These are phyloP conservation scores for Symmetrospora coprosmae DNA, from an alignment of 768 basidiomycete species.

Conservation along the genomic window DNA sequence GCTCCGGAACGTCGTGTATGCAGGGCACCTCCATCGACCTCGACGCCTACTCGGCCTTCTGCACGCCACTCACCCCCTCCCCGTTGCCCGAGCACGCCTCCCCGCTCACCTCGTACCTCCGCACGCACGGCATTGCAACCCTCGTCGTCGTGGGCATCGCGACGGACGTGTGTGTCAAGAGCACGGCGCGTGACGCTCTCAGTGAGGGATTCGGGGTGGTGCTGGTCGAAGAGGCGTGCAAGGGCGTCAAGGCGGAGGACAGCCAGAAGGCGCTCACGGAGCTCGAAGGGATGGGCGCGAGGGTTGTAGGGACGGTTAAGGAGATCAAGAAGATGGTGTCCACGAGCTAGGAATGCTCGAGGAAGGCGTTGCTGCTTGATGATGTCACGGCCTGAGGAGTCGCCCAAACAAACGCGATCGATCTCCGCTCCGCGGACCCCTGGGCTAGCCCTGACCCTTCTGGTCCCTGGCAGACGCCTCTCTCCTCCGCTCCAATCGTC, in stretches of 20 bases:
- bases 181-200: conserved; percentile 34
- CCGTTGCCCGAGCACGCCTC: conserved; percentile 31
- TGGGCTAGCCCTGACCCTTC: too few relatives aligned
- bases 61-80: conserved; percentile 10
- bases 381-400: too few relatives aligned
- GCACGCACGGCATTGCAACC: conserved; percentile 43
- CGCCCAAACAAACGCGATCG: too few relatives aligned
- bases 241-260: conserved; percentile 14
- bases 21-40: conserved; percentile 47
- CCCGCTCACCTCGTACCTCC: conserved; percentile 43
- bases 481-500: too few relatives aligned
- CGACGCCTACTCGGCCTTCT: conserved; percentile 72
- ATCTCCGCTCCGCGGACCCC: too few relatives aligned
- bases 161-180: conserved; percentile 63
- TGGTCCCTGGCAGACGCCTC: too few relatives aligned
- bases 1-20: too few relatives aligned
- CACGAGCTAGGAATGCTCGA: too few relatives aligned
- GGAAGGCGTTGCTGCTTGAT: too few relatives aligned
- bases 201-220: conserved; percentile 14
- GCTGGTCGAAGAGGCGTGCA: conserved; percentile 16
- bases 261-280: neutral
- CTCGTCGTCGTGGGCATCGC: conserved; percentile 54
- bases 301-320: neutral
- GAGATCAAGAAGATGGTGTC: neutral
- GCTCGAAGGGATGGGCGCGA: neutral